Percentiles rank a stretch among this genome's conserved stretches.
These are phyloP conservation scores for Dicorynia guianensis DNA, from an alignment of 306 rosid genomes.

Conservation along the genomic window DNA sequence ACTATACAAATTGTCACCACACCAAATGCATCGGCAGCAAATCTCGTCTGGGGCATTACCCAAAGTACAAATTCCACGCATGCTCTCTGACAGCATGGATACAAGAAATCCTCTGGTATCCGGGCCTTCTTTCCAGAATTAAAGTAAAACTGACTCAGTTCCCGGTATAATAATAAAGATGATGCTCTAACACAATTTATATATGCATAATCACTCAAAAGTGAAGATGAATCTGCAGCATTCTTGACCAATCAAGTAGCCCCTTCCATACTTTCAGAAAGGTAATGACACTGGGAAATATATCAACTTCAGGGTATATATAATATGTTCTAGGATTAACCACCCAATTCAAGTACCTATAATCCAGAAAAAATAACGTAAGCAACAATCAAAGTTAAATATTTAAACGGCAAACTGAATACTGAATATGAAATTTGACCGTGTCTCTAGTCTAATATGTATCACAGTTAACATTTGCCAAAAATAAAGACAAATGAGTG, in stretches of 20 bases:
- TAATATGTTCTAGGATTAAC: slow-evolving; percentile 29
- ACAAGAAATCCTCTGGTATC: slow-evolving; percentile 66
- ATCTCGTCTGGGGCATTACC: slow-evolving; percentile 99
- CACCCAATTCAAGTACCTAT: slow-evolving; percentile 47
- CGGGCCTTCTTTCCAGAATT: slow-evolving; percentile 55
- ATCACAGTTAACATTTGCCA: neutral
- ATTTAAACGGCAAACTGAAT: neutral
- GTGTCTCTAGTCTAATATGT: neutral
- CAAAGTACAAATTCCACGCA: slow-evolving; percentile 98
- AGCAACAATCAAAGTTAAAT: neutral
- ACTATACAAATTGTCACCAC: slow-evolving; percentile 95
- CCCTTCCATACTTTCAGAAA: slow-evolving; percentile 25
- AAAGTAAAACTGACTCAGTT: slow-evolving; percentile 36
- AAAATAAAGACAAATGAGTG: neutral
- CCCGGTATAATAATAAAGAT: slow-evolving; percentile 42
- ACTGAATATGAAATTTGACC: neutral
- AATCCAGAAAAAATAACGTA: slow-evolving; percentile 13
- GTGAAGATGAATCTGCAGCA: slow-evolving; percentile 26
- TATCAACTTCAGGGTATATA: slow-evolving; percentile 32
- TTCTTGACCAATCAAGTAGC: slow-evolving; percentile 39
- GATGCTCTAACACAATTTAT: slow-evolving; percentile 46
- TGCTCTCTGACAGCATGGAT: slow-evolving; percentile 99
- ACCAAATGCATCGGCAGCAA: slow-evolving; percentile 98
- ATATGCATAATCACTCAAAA: slow-evolving; percentile 34
- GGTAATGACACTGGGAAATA: slow-evolving; percentile 11